Base-by-base conservation (phyloP, 805 yeast genomes). In the Metschnikowia corniflorae region DNA sequence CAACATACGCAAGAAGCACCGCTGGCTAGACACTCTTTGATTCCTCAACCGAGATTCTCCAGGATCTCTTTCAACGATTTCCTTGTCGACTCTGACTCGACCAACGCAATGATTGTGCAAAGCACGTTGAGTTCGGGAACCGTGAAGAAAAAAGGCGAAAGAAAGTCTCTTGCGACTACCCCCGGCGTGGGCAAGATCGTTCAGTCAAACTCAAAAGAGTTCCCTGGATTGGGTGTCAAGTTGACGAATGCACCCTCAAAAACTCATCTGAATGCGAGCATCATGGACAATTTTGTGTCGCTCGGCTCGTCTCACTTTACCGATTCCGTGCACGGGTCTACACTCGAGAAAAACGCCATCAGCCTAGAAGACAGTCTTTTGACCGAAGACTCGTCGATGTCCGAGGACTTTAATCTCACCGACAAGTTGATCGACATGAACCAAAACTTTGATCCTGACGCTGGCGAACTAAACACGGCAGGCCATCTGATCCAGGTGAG, bases 1-100 rank as follows among this genome's bases (percentile, higher is more conserved):
- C 29, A 9, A 22, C n/a, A n/a, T n/a, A n/a, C 8, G 5, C 19
- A 16, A 7, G 39, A 26, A 15, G 36, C 21, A n/a, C n/a, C n/a
- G n/a, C n/a, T n/a, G n/a, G n/a, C n/a, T 34, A 44, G 26, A 7
- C 39, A 29, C 16, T 32, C 31, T 7, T 50, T 63, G 35, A 61
- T 65, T 24, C 73, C 73, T 6, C 68, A 68, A 34, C 72, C 72
- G 8, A 49, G 67, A 23, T 68, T 68, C 37, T 68, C 73, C 0
- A 54, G 63, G 24, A 56, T 68, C 34, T 66, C 73, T 0, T 64
- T 68, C 47, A 65, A 65, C 33, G 71, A 68, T 2, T 47, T 67
- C 35, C 39, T 41, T 21, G 37, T 35, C 13, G 33, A 26, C n/a
- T 12, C 27, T 2, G 44, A 42, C 9, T 28, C 35, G 5, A 33